phyloP scores from a whole-genome alignment of 306 rosid species.

The Fragaria ananassa region DNA sequence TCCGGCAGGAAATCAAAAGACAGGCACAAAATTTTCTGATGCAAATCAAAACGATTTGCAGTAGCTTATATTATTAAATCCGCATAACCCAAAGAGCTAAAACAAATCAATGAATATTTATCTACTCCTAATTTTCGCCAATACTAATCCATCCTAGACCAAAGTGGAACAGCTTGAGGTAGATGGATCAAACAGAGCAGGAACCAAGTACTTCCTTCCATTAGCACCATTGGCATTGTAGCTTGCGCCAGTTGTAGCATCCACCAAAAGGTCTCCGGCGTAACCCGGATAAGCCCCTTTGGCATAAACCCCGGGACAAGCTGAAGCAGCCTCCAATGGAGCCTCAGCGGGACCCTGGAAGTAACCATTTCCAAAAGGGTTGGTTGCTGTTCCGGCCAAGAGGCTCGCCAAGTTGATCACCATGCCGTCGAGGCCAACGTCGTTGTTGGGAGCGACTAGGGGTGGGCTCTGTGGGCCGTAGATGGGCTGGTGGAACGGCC shows the following conservation, averaged over 20 bases:
- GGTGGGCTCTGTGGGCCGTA: slow-evolving; percentile 63
- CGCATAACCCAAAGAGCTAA: slow-evolving; percentile 14
- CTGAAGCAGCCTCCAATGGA: slow-evolving; percentile 65
- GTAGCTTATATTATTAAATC: neutral
- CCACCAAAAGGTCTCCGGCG: slow-evolving; percentile 53
- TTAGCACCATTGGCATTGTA: slow-evolving; percentile 55
- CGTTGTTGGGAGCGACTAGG: slow-evolving; percentile 58
- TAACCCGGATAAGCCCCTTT: slow-evolving; percentile 74
- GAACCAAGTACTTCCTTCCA: slow-evolving; percentile 63
- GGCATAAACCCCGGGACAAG: slow-evolving; percentile 63
- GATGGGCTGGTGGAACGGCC: slow-evolving; percentile 67
- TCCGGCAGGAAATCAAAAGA: neutral
- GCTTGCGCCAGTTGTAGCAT: slow-evolving; percentile 56
- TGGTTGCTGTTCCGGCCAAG: slow-evolving; percentile 70
- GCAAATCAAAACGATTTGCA: slow-evolving; percentile 42
- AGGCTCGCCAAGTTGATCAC: slow-evolving; percentile 60
- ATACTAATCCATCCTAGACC: slow-evolving; percentile 19
- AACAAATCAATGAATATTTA: slow-evolving; percentile 40
- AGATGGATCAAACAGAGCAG: slow-evolving; percentile 59
- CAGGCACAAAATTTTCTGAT: neutral
- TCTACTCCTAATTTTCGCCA: slow-evolving; percentile 15
- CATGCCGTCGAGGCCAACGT: slow-evolving; percentile 68
- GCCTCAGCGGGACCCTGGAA: slow-evolving; percentile 57
- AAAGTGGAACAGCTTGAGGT: slow-evolving; percentile 55
- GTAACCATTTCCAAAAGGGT: slow-evolving; percentile 75